These are phyloP conservation scores for Patellifolia procumbens DNA, from an alignment of 179 eudicot species.

Conservation along the genomic window DNA sequence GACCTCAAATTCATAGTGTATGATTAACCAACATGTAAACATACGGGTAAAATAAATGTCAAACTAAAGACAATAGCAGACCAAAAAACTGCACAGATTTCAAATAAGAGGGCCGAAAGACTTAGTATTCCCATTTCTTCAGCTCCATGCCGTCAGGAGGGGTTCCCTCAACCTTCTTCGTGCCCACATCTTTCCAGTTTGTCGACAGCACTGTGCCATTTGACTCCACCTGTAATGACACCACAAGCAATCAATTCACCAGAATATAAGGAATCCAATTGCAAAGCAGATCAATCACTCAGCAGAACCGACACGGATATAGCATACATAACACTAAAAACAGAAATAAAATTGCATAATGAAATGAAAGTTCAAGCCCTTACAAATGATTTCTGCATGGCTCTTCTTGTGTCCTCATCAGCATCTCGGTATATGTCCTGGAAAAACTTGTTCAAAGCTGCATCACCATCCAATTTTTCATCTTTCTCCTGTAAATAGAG, in stretches of 20 bases:
- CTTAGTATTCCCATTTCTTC: constrained; percentile 84
- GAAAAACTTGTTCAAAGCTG: constrained; percentile 94
- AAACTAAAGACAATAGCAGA: constrained; percentile 9
- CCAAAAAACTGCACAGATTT: constrained; percentile 30
- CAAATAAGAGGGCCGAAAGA: background rate
- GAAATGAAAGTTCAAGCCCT: constrained; percentile 30
- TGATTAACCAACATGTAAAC: background rate
- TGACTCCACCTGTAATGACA: constrained; percentile 70
- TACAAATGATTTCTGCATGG: constrained; percentile 98
- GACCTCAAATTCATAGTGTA: background rate
- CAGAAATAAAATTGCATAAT: background rate
- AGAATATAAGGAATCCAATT: background rate
- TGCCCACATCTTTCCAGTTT: constrained; percentile 96
- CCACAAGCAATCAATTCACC: background rate
- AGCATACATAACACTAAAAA: background rate
- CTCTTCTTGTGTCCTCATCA: constrained; percentile 89
- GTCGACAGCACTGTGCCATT: constrained; percentile 96
- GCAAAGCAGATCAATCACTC: background rate
- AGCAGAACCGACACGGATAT: too few species aligned
- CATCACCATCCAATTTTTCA: constrained; percentile 93
- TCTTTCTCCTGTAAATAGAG: constrained; percentile 85
- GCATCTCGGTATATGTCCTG: constrained; percentile 79
- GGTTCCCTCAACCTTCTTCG: constrained; percentile 86
- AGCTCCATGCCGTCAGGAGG: constrained; percentile 98
- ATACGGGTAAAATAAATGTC: background rate